These are phyloP conservation scores for Priceomyces fermenticarens DNA, from an alignment of 805 yeast genomes.

Conservation along the genomic window DNA sequence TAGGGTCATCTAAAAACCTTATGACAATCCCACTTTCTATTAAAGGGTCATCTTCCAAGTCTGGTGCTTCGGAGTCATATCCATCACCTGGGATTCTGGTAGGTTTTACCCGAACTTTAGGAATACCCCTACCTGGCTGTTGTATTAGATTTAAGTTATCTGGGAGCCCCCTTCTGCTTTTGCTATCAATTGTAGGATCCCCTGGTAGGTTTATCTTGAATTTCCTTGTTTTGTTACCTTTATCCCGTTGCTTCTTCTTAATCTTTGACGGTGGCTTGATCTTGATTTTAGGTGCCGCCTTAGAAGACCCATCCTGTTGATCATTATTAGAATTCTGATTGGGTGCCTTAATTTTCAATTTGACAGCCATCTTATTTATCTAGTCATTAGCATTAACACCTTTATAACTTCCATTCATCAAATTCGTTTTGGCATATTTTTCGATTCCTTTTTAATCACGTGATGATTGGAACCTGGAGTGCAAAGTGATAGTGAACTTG, in stretches of 20 bases:
- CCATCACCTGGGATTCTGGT: constrained; percentile 88
- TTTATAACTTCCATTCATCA: neutral
- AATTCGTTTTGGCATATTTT: neutral
- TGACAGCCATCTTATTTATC: constrained; percentile 14
- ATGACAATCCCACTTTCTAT: constrained; percentile 82
- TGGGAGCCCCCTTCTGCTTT: neutral
- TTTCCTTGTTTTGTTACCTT: constrained; percentile 1
- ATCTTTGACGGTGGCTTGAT: constrained; percentile 18
- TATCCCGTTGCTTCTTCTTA: constrained; percentile 4
- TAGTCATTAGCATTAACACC: neutral
- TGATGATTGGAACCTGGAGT: too few relatives aligned
- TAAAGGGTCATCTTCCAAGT: constrained; percentile 90
- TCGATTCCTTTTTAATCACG: too few relatives aligned
- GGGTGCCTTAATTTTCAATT: constrained; percentile 20
- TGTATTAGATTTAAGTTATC: neutral
- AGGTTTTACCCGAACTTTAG: constrained; percentile 53
- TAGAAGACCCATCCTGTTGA: neutral
- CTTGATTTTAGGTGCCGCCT: constrained; percentile 12
- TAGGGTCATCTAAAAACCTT: constrained; percentile 67
- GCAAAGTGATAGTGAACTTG: neutral
- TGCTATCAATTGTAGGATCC: neutral
- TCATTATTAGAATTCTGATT: constrained; percentile 5
- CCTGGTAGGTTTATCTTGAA: constrained; percentile 4
- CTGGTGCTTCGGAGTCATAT: constrained; percentile 95
- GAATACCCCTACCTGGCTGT: constrained; percentile 19